A percentile compares a stretch with the other conserved stretches of the same genome.
phyloP scores from a whole-genome alignment of 2,329 filamentous ascomycete genomes.

The Calcarisporium arbuscula region DNA sequence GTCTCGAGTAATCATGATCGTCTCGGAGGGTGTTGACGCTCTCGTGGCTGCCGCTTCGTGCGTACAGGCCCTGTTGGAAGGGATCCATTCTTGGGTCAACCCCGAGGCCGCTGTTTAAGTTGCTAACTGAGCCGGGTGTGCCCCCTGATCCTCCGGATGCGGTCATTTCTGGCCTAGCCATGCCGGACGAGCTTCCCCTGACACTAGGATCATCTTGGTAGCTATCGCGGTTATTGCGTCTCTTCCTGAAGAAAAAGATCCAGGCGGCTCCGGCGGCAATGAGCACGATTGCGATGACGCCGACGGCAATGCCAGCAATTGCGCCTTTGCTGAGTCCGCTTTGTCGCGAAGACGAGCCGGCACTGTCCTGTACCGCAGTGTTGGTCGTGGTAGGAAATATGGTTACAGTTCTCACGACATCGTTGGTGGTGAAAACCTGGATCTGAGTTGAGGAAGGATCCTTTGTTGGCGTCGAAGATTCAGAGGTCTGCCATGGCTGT shows the following conservation, averaged over 20 bases:
- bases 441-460: no score
- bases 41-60: conserved; percentile 53
- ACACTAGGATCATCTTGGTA: conserved; percentile 39
- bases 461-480: conserved; percentile 5
- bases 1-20: conserved; percentile 59
- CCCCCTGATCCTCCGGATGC: conserved; percentile 21
- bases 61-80: conserved; percentile 50
- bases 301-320: conserved; percentile 47
- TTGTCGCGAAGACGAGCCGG: conserved; percentile 12
- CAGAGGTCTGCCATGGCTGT: conserved; percentile 1
- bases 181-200: conserved; percentile 45
- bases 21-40: conserved; percentile 59
- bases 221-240: conserved; percentile 34
- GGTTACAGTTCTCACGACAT: conserved; percentile 49
- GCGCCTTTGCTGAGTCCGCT: conserved; percentile 36
- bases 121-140: conserved; percentile 32
- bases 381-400: conserved; percentile 35
- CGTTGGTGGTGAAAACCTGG: conserved; percentile 46
- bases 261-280: conserved; percentile 28
- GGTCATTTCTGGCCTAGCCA: conserved; percentile 39
- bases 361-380: conserved; percentile 12
- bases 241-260: conserved; percentile 40
- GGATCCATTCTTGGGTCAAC: conserved; percentile 60
- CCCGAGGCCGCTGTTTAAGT: conserved; percentile 47
- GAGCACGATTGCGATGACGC: conserved; percentile 39